phyloP scores from a whole-genome alignment of 2,329 filamentous ascomycete genomes.

The Monosporascus sp. region DNA sequence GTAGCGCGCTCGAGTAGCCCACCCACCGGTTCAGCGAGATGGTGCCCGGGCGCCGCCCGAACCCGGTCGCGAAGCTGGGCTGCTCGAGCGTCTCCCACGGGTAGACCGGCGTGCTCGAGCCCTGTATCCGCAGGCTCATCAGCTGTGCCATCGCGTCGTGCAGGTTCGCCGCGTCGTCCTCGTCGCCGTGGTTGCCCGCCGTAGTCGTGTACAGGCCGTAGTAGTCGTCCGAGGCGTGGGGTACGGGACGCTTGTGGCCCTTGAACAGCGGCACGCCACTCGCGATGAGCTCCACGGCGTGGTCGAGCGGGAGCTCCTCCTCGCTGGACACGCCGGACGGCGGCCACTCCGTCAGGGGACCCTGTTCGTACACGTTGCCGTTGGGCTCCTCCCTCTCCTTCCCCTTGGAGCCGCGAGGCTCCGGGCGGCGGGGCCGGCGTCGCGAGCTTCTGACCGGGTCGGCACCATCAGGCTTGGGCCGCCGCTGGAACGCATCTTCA shows the following conservation, averaged over 20 bases:
- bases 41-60: slow-evolving; percentile 62
- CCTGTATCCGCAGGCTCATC: slow-evolving; percentile 49
- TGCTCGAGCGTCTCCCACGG: slow-evolving; percentile 73
- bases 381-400: slow-evolving; percentile 33
- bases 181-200: slow-evolving; percentile 37
- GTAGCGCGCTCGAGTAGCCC: slow-evolving; percentile 50
- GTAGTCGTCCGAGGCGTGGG: slow-evolving; percentile 51
- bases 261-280: slow-evolving; percentile 53
- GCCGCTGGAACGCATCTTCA: slow-evolving; percentile 23
- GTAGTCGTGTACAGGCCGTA: slow-evolving; percentile 52
- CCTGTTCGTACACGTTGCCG: slow-evolving; percentile 23
- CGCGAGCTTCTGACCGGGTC: slow-evolving; percentile 25
- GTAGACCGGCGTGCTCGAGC: slow-evolving; percentile 32
- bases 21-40: slow-evolving; percentile 69
- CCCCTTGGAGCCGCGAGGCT: slow-evolving; percentile 32
- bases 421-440: slow-evolving; percentile 38
- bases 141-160: slow-evolving; percentile 55
- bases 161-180: slow-evolving; percentile 40
- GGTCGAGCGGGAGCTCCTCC: slow-evolving; percentile 47
- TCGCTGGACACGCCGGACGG: slow-evolving; percentile 44
- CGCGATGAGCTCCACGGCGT: slow-evolving; percentile 54
- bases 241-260: slow-evolving; percentile 49
- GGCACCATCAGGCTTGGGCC: slow-evolving; percentile 15
- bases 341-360: slow-evolving; percentile 51
- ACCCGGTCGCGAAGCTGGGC: slow-evolving; percentile 65